Base-by-base conservation (phyloP, 805 yeast genomes). In the Metschnikowia lochheadii region DNA sequence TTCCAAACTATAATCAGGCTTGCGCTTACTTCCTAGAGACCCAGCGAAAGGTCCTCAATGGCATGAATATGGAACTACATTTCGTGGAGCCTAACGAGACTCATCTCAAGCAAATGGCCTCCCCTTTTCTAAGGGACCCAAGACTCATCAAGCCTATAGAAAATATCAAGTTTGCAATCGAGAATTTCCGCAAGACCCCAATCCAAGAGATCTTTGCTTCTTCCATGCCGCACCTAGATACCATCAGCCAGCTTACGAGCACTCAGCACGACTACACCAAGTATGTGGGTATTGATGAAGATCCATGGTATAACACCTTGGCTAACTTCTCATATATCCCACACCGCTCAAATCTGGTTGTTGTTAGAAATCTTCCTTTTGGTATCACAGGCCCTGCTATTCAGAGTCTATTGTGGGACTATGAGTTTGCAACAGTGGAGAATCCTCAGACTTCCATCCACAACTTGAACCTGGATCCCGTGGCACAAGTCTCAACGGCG, bases 21-120 rank as follows among this genome's bases (percentile, higher is more conserved):
- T 70, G 79, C 18, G 70, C 70, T 3, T 84, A 77, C 61, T 72
- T 70, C 63, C 59, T 70, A 18, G 87, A 82, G 55, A 78, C 84
- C 0, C 51, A 61, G 11, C 73, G 75, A 7, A 74, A 77, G 48
- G 67, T 69, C 49, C 59, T 84, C 34, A 78, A 82, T 56, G 88
- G 89, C 1, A 59, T 72, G 43, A 69, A 68, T 23, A 59, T 81
- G 17, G 64, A 74, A 26, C 64, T 81, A 32, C 66, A 72, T 49
- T 83, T 82, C 69, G 76, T 72, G 2, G 58, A 64, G 17, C 64
- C 69, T 6, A 49, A 54, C 3, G 56, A 60, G 5, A 60, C 59
- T 38, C 63, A 59, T 5, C 53, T 69, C 33, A 58, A 58, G 33
- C 55, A 54, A 37, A 60, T 71, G 62, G 52, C 66, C 0, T 70